Base-by-base conservation (phyloP, 2,329 filamentous ascomycete species). In the Neopestalotiopsis sp. region DNA sequence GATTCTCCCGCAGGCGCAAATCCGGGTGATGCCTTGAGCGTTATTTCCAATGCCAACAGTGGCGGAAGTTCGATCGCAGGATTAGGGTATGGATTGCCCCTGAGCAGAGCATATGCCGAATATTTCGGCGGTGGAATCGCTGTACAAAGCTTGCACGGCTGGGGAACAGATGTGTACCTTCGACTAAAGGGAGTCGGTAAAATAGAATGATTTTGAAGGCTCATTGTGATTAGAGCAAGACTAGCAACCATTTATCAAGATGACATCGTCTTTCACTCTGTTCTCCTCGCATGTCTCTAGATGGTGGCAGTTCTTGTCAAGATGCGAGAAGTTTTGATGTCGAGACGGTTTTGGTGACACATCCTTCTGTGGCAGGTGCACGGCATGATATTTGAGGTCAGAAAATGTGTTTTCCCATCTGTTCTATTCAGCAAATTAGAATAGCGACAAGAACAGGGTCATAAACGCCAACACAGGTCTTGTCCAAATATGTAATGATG, bases 81-180 rank as follows among this genome's bases (percentile, higher is more conserved):
- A 0, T 81, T 99, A 63, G 96, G 96, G 1, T 99, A 99, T 78
- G 96, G 96, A 0, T 79, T 99, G 71, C 96, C 96, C 1, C 82
- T 99, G 28, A 94, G 94, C 66, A 88, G 96, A 71, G 95, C 96
- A 0, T 99, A 99, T 77, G 96, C 96, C 0, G 95, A 99, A 83
- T 99, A 98, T 76, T 99, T 99, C 84, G 96, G 96, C 2, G 96
- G 96, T 0, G 95, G 95, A 2, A 96, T 99, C 69, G 91, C 91
- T 4, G 91, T 99, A n/a, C 95, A 99, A 85, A 98, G 94, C 78
- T 81, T 98, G 61, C 96, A 94, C 84, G 95, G 96, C 4, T 99
- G 96, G 96, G 96, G 89, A 4, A 90, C 89, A 5, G 90, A 92
- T 76, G 90, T 92, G 1, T 92, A 92, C 74, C 78, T 92, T 61